Percentiles rank a stretch among this genome's conserved stretches.
Conservation (phyloP, 768 basidiomycete genomes). For the Agrocybe chaxingu region DNA sequence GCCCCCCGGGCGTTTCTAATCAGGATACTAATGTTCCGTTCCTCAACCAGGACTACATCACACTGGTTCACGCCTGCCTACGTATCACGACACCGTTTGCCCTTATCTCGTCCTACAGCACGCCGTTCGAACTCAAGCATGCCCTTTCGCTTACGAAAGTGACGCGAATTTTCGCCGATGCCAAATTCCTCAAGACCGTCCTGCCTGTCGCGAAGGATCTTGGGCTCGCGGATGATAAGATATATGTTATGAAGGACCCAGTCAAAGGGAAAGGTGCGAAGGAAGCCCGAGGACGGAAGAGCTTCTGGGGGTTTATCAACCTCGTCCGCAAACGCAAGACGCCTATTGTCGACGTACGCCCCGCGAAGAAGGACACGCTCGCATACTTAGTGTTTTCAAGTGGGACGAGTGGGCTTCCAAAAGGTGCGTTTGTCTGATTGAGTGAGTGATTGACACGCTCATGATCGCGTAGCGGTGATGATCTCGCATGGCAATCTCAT, state of each 20-base stretch:
- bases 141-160: conserved; percentile 29
- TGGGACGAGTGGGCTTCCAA: conserved; percentile 74
- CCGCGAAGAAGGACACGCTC: conserved; percentile 49
- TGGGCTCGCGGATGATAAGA: conserved; percentile 36
- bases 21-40: conserved; percentile 1
- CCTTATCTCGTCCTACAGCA: conserved; percentile 34
- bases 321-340: conserved; percentile 32
- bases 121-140: conserved; percentile 34
- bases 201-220: conserved; percentile 31
- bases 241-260: conserved; percentile 48
- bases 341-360: conserved; percentile 38
- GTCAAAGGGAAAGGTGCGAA: conserved; percentile 25
- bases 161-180: conserved; percentile 32
- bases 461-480: conserved; percentile 55
- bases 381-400: conserved; percentile 77
- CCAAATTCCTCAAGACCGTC: conserved; percentile 24
- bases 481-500: conserved; percentile 66
- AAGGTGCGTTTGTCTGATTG: conserved; percentile 40
- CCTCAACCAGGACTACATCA: conserved; percentile 31
- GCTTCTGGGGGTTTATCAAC: conserved; percentile 43
- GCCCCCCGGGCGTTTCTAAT: no score
- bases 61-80: conserved; percentile 29
- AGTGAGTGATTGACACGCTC: not conserved
- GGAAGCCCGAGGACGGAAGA: conserved; percentile 32
- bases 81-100: conserved; percentile 29